These are phyloP conservation scores for Saksenaea vasiformis DNA, from an alignment of 371 early-diverging fungal species.

Conservation along the genomic window DNA sequence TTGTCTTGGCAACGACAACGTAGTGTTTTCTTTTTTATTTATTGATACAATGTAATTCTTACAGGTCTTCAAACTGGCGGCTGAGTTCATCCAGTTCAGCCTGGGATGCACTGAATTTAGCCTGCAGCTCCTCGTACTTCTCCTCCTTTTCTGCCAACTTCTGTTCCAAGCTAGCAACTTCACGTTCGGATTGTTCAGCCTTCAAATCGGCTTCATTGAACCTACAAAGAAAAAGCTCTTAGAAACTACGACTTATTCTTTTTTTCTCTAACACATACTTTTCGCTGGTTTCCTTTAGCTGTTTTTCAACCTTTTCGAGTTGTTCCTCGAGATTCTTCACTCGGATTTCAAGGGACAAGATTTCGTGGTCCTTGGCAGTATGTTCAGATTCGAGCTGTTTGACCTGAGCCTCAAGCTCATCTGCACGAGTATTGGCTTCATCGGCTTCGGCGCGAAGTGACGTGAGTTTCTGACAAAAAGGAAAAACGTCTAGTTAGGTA, in stretches of 20 bases:
- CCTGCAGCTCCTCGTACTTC: conserved; percentile 62
- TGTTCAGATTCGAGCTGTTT: conserved; percentile 69
- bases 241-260: not conserved
- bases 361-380: conserved; percentile 75
- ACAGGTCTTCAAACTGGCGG: conserved; percentile 74
- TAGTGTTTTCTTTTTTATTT: not conserved
- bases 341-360: conserved; percentile 71
- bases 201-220: conserved; percentile 73
- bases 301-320: conserved; percentile 64
- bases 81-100: conserved; percentile 75
- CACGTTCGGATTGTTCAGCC: conserved; percentile 78
- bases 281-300: conserved; percentile 58
- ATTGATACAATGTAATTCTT: conserved; percentile 16
- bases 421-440: conserved; percentile 64
- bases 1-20: not conserved
- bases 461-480: conserved; percentile 63
- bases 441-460: conserved; percentile 75
- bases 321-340: conserved; percentile 66
- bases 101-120: conserved; percentile 66
- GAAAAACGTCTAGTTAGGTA: not conserved
- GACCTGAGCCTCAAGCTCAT: conserved; percentile 63
- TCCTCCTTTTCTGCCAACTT: conserved; percentile 66
- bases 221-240: conserved; percentile 32
- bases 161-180: conserved; percentile 63
- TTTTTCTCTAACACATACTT: conserved; percentile 51